These are phyloP conservation scores for Pseudogymnoascus sp. DNA, from an alignment of 2,329 filamentous ascomycete genomes.

Conservation along the genomic window DNA sequence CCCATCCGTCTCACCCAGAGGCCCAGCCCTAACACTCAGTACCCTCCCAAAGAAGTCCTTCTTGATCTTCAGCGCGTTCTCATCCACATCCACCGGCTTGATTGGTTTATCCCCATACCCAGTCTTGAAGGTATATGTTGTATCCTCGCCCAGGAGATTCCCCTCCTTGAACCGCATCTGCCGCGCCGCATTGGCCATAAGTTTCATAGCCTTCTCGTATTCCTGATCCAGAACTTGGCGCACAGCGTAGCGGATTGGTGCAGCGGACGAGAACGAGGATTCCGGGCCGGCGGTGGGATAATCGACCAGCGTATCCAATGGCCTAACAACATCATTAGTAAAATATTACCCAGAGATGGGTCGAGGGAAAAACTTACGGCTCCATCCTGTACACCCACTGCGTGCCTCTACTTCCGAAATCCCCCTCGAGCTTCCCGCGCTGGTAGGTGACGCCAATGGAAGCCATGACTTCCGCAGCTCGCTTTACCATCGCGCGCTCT, in stretches of 20 bases:
- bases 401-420: constrained; percentile 46
- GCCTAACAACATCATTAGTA: constrained; percentile 28
- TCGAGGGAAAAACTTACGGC: constrained; percentile 51
- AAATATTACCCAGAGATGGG: background rate
- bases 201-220: constrained; percentile 62
- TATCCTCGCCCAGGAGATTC: constrained; percentile 29
- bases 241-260: constrained; percentile 81
- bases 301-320: constrained; percentile 67
- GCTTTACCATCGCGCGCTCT: constrained; percentile 71
- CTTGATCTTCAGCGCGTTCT: constrained; percentile 40
- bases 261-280: constrained; percentile 46
- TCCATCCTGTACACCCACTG: constrained; percentile 91
- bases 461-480: constrained; percentile 74
- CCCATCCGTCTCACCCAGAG: constrained; percentile 35
- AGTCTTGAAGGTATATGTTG: constrained; percentile 18
- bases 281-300: constrained; percentile 60
- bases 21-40: constrained; percentile 40
- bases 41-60: constrained; percentile 81
- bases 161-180: constrained; percentile 57
- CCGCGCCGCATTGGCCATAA: constrained; percentile 57
- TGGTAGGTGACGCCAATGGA: constrained; percentile 76
- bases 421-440: constrained; percentile 67
- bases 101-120: constrained; percentile 19
- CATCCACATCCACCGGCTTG: constrained; percentile 18
- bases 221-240: constrained; percentile 91